A percentile compares a stretch with the other conserved stretches of the same genome.
Conservation (phyloP, 129 eudicot species). For the Smallanthus sonchifolius region DNA sequence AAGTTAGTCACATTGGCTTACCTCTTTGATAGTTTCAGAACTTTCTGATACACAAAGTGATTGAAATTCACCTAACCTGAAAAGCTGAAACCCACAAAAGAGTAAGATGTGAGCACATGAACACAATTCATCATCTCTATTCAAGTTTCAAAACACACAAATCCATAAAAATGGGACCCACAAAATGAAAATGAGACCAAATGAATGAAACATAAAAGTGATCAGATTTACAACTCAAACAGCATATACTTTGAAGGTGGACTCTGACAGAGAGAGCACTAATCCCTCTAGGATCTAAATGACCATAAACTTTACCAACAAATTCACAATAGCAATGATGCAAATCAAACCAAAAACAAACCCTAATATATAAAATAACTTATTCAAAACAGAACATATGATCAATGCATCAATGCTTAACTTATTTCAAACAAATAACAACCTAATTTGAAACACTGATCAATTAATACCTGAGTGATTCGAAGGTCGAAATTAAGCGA, state of each 20-base stretch:
- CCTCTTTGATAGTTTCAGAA: conserved; percentile 63
- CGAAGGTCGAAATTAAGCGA: conserved; percentile 42
- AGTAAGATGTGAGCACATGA: neutral
- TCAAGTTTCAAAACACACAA: neutral
- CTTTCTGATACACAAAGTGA: conserved; percentile 60
- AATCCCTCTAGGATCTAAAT: neutral
- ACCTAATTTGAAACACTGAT: neutral
- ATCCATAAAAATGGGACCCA: conserved; percentile 7
- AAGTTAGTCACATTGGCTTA: conserved; percentile 19
- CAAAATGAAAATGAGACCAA: conserved; percentile 14
- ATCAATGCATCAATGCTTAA: conserved; percentile 1
- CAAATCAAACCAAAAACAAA: conserved; percentile 6
- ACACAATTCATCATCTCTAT: neutral
- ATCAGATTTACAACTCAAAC: conserved; percentile 1
- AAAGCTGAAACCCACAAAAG: conserved; percentile 44
- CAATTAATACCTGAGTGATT: conserved; percentile 34
- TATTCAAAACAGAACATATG: conserved; percentile 1
- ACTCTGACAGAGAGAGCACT: conserved; percentile 23
- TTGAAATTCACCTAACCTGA: conserved; percentile 57
- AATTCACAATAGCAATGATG: neutral
- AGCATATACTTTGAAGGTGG: conserved; percentile 21
- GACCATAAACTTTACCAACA: conserved; percentile 4
- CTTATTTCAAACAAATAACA: neutral
- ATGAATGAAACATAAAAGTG: conserved; percentile 7
- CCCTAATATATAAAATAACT: neutral